A percentile compares a stretch with the other conserved stretches of the same genome.
Evolutionary conservation across 768 basidiomycete species (phyloP).

Genomic region (Boletellus sp.): DNA sequence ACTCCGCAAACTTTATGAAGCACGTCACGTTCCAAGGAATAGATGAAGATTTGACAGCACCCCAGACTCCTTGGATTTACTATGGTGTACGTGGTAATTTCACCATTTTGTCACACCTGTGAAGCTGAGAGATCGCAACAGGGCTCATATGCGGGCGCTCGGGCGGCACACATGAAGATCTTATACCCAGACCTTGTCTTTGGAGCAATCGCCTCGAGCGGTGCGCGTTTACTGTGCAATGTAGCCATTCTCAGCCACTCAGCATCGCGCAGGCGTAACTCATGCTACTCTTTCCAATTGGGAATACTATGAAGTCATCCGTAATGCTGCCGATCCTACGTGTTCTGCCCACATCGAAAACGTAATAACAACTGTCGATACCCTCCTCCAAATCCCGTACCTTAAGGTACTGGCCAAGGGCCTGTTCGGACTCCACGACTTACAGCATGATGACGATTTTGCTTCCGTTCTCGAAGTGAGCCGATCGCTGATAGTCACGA

Average conservation of each 20-base stretch:
- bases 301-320: constrained; percentile 86
- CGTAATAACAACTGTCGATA: constrained; percentile 58
- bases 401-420: constrained; percentile 57
- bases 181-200: constrained; percentile 86
- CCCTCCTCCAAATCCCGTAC: constrained; percentile 46
- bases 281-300: constrained; percentile 80
- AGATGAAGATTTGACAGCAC: constrained; percentile 65
- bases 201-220: constrained; percentile 87
- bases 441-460: constrained; percentile 78
- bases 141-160: constrained; percentile 91
- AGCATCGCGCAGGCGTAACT: constrained; percentile 58
- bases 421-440: constrained; percentile 67
- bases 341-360: constrained; percentile 59
- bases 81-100: constrained; percentile 64
- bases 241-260: neutral
- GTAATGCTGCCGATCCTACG: constrained; percentile 58
- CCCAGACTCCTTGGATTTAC: constrained; percentile 83
- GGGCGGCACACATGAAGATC: constrained; percentile 86
- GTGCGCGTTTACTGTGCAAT: constrained; percentile 34
- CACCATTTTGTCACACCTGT: neutral
- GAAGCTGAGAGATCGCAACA: constrained; percentile 24
- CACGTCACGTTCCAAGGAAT: constrained; percentile 74
- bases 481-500: constrained; percentile 16
- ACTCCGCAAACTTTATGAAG: constrained; percentile 89
- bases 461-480: constrained; percentile 61